Percentiles rank a stretch among this genome's conserved stretches.
Evolutionary conservation across 1,284 basidiomycete species (phyloP).

Genomic region (Peniophora sp.): DNA sequence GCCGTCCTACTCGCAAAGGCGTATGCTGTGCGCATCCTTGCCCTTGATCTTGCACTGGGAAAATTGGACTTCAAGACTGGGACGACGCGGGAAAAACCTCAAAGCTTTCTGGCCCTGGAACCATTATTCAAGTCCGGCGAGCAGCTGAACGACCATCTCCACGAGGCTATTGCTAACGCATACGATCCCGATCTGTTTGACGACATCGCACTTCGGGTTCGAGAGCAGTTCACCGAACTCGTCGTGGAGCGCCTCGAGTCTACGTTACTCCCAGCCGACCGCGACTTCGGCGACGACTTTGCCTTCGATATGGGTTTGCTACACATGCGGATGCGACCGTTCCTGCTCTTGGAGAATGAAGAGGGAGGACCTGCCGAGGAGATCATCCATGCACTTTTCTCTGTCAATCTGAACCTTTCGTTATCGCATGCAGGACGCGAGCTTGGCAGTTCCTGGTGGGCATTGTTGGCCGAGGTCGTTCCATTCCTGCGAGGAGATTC

Average conservation of each 20-base stretch:
- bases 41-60: conserved; percentile 49
- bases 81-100: conserved; percentile 33
- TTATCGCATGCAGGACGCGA: conserved; percentile 73
- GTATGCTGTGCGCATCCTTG: conserved; percentile 64
- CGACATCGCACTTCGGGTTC: conserved; percentile 36
- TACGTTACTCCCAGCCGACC: conserved; percentile 55
- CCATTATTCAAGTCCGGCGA: conserved; percentile 50
- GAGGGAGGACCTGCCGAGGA: conserved; percentile 34
- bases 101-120: conserved; percentile 52
- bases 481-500: conserved; percentile 58
- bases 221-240: conserved; percentile 43
- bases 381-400: conserved; percentile 45
- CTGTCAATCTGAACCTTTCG: conserved; percentile 81
- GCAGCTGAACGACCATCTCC: conserved; percentile 50
- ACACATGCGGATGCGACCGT: conserved; percentile 45
- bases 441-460: conserved; percentile 74
- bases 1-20: conserved; percentile 73
- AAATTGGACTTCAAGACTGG: conserved; percentile 40
- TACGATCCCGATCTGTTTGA: conserved; percentile 70
- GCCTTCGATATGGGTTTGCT: conserved; percentile 55
- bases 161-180: conserved; percentile 59
- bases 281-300: conserved; percentile 78
- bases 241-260: conserved; percentile 57
- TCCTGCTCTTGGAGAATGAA: conserved; percentile 28
- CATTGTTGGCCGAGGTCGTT: conserved; percentile 56